Percentiles rank a stretch among this genome's conserved stretches.
Conservation (phyloP, 768 basidiomycete species). For the Boletus tomentosulus region DNA sequence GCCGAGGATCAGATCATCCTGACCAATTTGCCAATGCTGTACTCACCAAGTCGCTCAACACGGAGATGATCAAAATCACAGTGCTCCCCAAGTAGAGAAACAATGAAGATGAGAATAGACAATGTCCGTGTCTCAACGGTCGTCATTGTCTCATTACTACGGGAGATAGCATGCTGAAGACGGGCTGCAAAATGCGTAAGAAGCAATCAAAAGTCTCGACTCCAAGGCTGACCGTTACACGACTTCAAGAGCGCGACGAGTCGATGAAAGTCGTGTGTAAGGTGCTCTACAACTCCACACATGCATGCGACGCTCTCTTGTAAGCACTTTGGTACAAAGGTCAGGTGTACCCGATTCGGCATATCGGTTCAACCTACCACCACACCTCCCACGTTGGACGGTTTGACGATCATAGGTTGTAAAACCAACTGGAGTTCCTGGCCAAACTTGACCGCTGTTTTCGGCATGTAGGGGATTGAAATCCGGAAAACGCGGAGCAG, state of each 20-base stretch:
- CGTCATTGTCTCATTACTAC: conserved; percentile 37
- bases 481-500: conserved; percentile 84
- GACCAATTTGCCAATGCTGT: too few relatives aligned
- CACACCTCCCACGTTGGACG: conserved; percentile 62
- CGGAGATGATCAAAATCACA: conserved; percentile 83
- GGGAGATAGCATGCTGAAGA: conserved; percentile 52
- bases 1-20: conserved; percentile 1
- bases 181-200: conserved; percentile 43
- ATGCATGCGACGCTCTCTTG: conserved; percentile 93
- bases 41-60: conserved; percentile 54
- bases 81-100: conserved; percentile 81
- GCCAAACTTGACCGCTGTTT: conserved; percentile 84
- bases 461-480: conserved; percentile 84
- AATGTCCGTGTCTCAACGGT: conserved; percentile 51
- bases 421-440: conserved; percentile 76
- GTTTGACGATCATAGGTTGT: conserved; percentile 90
- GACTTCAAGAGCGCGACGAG: conserved; percentile 80
- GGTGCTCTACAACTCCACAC: conserved; percentile 75
- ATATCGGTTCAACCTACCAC: conserved; percentile 41
- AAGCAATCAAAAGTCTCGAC: not conserved
- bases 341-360: not conserved
- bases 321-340: conserved; percentile 49
- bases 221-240: conserved; percentile 58
- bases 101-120: conserved; percentile 76
- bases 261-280: conserved; percentile 82